These are phyloP conservation scores for Claviceps purpurea DNA, from an alignment of 2,329 filamentous ascomycete species.

Conservation along the genomic window DNA sequence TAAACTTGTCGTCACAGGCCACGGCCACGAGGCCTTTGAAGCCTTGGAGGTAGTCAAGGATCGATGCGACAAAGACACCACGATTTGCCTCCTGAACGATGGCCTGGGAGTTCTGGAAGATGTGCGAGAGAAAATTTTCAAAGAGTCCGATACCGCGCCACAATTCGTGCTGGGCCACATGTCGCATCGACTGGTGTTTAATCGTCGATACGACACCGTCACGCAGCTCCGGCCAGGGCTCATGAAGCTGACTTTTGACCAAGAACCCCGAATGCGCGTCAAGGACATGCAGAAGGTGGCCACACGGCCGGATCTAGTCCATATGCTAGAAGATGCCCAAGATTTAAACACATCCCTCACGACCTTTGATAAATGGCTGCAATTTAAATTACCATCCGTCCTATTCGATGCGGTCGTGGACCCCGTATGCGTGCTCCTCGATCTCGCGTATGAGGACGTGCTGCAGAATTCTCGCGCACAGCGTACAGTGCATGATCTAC, in stretches of 20 bases:
- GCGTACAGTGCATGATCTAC: conserved; percentile 53
- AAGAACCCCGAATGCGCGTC: conserved; percentile 8
- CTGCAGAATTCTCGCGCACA: conserved; percentile 52
- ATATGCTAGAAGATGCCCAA: conserved; percentile 9
- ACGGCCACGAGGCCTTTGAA: conserved; percentile 37
- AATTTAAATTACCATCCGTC: conserved; percentile 65
- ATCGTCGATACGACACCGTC: conserved; percentile 26
- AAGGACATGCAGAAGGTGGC: conserved; percentile 10
- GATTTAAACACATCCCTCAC: conserved; percentile 12
- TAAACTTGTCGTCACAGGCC: conserved; percentile 55
- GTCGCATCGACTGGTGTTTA: conserved; percentile 31
- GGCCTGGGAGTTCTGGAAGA: conserved; percentile 75
- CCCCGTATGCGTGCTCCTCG: conserved; percentile 65
- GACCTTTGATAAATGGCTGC: conserved; percentile 38
- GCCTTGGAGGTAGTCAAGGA: conserved; percentile 49
- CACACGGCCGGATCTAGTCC: conserved; percentile 12
- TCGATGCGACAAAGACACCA: conserved; percentile 53
- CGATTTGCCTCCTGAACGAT: conserved; percentile 65
- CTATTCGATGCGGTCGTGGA: conserved; percentile 67
- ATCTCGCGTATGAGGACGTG: conserved; percentile 60
- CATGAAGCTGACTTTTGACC: conserved; percentile 16
- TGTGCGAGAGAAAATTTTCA: conserved; percentile 58
- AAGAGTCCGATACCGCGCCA: conserved; percentile 50
- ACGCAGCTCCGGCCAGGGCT: conserved; percentile 22
- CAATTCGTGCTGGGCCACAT: conserved; percentile 61